These are phyloP conservation scores for Heritiera fomes DNA, from an alignment of 345 rosid genomes.

Conservation along the genomic window DNA sequence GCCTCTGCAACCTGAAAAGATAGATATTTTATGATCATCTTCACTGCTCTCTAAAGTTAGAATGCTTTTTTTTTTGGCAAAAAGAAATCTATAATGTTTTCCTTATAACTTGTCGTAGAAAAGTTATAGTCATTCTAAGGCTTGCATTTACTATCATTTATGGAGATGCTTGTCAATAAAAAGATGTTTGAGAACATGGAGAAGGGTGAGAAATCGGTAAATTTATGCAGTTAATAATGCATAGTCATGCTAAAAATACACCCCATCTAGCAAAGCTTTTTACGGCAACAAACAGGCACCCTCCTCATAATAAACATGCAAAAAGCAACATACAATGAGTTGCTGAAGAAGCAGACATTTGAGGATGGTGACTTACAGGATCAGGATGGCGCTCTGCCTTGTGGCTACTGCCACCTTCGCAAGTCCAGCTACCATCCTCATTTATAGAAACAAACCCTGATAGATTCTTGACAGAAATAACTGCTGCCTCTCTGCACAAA, in stretches of 20 bases:
- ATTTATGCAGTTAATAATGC: neutral
- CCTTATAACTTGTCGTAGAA: neutral
- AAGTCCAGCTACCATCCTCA: slow-evolving; percentile 80
- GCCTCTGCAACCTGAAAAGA: slow-evolving; percentile 58
- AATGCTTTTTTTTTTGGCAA: neutral
- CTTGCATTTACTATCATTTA: neutral
- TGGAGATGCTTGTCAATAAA: neutral
- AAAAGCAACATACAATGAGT: neutral
- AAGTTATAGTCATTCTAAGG: neutral
- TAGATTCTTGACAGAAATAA: slow-evolving; percentile 75
- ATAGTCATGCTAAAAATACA: neutral
- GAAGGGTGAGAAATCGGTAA: neutral
- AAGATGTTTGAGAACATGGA: neutral
- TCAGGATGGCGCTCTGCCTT: slow-evolving; percentile 50
- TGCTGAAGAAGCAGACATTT: slow-evolving; percentile 15
- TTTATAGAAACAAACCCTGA: slow-evolving; percentile 63
- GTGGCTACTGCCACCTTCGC: slow-evolving; percentile 49
- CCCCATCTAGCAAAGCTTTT: neutral
- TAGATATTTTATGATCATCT: neutral
- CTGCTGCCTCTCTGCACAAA: slow-evolving; percentile 60
- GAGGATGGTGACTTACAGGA: slow-evolving; percentile 53
- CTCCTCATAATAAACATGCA: neutral
- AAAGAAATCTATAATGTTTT: neutral
- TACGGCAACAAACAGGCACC: neutral
- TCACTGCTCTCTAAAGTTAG: neutral